phyloP scores from a whole-genome alignment of 208 protist species.

The Strigomonas galati region DNA sequence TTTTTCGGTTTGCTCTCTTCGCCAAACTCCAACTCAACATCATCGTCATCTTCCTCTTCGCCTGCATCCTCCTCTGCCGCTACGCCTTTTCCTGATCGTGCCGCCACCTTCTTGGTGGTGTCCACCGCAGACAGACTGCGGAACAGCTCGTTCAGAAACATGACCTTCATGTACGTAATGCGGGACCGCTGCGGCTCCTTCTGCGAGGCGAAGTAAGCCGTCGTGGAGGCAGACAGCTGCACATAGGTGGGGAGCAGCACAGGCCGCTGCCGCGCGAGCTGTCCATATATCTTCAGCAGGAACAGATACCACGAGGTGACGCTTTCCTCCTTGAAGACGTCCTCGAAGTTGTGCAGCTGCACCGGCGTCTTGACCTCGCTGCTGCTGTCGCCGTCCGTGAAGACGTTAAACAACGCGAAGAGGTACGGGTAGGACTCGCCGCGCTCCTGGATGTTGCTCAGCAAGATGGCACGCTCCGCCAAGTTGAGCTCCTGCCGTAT shows the following conservation, averaged over 20 bases:
- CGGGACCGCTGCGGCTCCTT: too few species aligned
- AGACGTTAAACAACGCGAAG: constrained; percentile 19
- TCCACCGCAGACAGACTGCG: neutral
- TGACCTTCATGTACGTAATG: constrained; percentile 1
- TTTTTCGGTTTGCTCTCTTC: neutral
- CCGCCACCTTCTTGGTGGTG: neutral
- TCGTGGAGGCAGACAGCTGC: neutral
- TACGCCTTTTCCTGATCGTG: neutral
- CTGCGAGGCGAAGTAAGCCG: neutral
- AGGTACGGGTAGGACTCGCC: constrained; percentile 22
- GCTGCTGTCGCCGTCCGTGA: constrained; percentile 2
- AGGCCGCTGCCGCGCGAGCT: constrained; percentile 1
- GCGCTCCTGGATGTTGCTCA: constrained; percentile 14
- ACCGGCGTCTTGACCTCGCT: neutral
- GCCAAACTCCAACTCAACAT: too few species aligned
- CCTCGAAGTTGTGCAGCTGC: neutral
- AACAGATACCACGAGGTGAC: neutral
- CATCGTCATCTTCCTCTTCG: neutral
- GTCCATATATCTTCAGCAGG: constrained; percentile 7
- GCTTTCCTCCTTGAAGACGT: neutral
- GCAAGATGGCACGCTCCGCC: constrained; percentile 20
- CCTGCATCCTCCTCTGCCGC: neutral
- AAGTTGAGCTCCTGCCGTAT: constrained; percentile 9
- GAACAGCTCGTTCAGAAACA: constrained; percentile 4
- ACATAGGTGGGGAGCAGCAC: constrained; percentile 1